Base-by-base conservation (phyloP, 805 yeast species). In the Candida gorgasii region DNA sequence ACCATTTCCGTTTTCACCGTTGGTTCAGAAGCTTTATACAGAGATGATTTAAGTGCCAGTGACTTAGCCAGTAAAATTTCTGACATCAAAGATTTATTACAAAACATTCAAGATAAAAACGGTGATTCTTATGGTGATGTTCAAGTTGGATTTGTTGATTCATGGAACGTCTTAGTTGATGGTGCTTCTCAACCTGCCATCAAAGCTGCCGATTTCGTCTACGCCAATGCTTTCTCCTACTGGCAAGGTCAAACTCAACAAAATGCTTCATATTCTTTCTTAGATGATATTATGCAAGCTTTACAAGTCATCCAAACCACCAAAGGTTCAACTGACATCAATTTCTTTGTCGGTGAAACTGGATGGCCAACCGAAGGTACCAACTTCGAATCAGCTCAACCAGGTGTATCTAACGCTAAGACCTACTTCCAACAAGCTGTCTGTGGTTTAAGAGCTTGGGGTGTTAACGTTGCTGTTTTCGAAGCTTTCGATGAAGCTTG, bases 271-370 rank as follows among this genome's bases (percentile, higher is more conserved):
- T 87, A 80, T 77, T 89, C 97, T 2, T 92, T 90, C 84, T 79
- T 89, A 53, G 97, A 90, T 64, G 97, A 92, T 66, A 88, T 92
- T 66, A 89, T 90, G 96, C 97, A 92, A 77, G 97, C 97, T 52
- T 73, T 92, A 65, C 95, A 89, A 74, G 73, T 76, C 48, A 80
- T 92, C 58, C 97, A 92, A 77, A 73, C 88, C 54, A 67, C 78
- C 55, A 90, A 92, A 76, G 97, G 96, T 49, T 69, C 85, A 47
- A 83, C 92, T 45, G 90, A 89, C 67, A 78, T 92, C 57, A 76
- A 81, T 44, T 89, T 90, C 76, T 90, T 92, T 89, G 93, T 89
- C 58, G 97, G 97, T 67, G 97, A 90, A 75, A 89, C 97, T 51
- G 97, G 97, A 55, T 89, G 97, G 96, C 95, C 97, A 63, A 78